A percentile compares a stretch with the other conserved stretches of the same genome.
These are phyloP conservation scores for Aspergillus bombycis DNA, from an alignment of 2,329 filamentous ascomycete genomes.

Conservation along the genomic window DNA sequence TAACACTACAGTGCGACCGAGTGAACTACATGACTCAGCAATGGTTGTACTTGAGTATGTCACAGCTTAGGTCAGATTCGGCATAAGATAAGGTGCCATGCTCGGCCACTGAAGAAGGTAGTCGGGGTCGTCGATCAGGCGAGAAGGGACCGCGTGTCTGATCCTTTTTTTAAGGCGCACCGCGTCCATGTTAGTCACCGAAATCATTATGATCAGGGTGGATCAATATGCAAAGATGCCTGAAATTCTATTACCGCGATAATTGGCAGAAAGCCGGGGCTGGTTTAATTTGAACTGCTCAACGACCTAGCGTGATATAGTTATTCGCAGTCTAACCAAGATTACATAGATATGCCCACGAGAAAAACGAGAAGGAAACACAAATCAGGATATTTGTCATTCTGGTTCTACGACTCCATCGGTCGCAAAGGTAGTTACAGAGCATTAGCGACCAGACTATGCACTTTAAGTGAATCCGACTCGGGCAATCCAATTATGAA, in stretches of 20 bases:
- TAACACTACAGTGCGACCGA: background rate
- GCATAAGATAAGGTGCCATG: background rate
- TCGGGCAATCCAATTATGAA: slow-evolving; percentile 9
- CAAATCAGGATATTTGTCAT: no score
- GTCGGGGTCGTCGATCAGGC: background rate
- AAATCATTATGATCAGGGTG: no score
- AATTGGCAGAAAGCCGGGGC: no score
- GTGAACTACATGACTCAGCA: background rate
- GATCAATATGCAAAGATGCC: no score
- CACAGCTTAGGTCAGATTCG: background rate
- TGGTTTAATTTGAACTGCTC: background rate
- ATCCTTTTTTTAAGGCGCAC: background rate
- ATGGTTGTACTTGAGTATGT: background rate
- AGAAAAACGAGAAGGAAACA: no score
- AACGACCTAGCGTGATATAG: no score
- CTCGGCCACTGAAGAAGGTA: background rate
- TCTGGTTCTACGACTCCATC: no score
- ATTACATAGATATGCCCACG: no score
- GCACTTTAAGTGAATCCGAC: background rate
- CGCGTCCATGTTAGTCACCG: background rate
- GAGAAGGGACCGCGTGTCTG: background rate
- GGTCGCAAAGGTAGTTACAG: background rate
- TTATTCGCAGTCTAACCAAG: no score
- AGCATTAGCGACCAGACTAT: background rate
- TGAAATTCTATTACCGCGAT: no score